Evolutionary conservation across 2,329 filamentous ascomycete species (phyloP).

Genomic region (Colletotrichum orchidophilum): DNA sequence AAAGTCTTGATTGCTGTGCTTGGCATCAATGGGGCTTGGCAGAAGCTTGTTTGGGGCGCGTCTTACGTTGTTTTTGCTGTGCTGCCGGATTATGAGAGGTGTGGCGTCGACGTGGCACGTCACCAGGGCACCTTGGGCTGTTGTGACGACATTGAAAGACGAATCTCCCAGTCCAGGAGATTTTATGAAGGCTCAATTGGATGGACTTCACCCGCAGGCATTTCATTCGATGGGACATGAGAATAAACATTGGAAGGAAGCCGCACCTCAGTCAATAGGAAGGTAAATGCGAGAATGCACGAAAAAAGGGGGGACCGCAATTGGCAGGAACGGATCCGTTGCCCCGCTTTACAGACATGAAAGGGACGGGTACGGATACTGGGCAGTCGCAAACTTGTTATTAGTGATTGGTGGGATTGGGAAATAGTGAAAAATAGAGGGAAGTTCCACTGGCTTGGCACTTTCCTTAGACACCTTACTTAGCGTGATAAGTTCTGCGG

Average conservation of each 20-base stretch:
- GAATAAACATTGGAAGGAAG: background rate
- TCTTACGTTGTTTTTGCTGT: background rate
- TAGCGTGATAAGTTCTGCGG: background rate
- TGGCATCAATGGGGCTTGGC: conserved; percentile 18
- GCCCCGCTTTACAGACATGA: conserved; percentile 12
- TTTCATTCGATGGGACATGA: background rate
- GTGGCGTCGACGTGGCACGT: conserved; percentile 32
- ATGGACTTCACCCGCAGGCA: background rate
- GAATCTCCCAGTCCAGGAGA: background rate
- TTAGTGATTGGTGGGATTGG: too few species aligned
- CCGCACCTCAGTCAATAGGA: background rate
- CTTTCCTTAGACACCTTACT: background rate
- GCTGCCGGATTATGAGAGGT: background rate
- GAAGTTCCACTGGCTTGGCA: background rate
- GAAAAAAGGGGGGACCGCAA: background rate
- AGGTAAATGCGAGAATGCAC: background rate
- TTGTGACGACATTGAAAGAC: conserved; percentile 18
- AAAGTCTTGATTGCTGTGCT: background rate
- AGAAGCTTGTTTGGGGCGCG: conserved; percentile 27
- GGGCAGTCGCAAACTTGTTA: background rate
- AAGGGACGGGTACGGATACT: background rate
- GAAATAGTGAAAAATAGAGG: background rate
- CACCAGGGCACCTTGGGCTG: too few species aligned
- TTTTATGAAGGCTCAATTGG: background rate
- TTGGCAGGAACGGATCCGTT: background rate